A percentile compares a stretch with the other conserved stretches of the same genome.
Conservation (phyloP, 108 stramenopile species). For the Cyclotella sp. region DNA sequence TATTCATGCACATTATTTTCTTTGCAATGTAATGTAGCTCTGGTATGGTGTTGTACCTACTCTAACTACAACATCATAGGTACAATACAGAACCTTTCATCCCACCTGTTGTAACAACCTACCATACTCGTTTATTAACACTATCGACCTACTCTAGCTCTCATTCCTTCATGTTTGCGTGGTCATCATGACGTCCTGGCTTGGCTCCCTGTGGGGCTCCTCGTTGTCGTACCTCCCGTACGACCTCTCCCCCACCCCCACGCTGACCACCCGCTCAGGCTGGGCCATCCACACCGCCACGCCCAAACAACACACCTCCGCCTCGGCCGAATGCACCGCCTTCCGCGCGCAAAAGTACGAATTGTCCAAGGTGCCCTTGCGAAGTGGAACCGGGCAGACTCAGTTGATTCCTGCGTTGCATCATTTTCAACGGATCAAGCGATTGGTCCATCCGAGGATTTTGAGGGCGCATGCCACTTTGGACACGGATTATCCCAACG, state of each 20-base stretch:
- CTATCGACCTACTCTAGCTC: too few relatives aligned
- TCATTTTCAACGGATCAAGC: slow-evolving; percentile 78
- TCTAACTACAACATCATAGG: too few relatives aligned
- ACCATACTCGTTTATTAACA: too few relatives aligned
- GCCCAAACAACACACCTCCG: slow-evolving; percentile 45
- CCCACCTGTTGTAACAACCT: too few relatives aligned
- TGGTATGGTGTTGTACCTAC: too few relatives aligned
- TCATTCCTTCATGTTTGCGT: too few relatives aligned
- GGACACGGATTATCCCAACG: slow-evolving; percentile 83
- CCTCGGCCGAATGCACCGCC: slow-evolving; percentile 57
- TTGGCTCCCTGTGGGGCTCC: slow-evolving; percentile 62
- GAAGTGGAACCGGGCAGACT: slow-evolving; percentile 6
- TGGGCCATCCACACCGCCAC: slow-evolving; percentile 82
- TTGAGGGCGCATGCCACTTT: slow-evolving; percentile 76
- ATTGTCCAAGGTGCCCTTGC: slow-evolving; percentile 59
- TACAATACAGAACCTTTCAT: too few relatives aligned
- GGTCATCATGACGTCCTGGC: slow-evolving; percentile 39
- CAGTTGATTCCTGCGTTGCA: slow-evolving; percentile 82
- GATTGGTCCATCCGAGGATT: slow-evolving; percentile 82
- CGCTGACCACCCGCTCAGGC: slow-evolving; percentile 60
- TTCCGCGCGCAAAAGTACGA: slow-evolving; percentile 78
- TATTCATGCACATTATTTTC: too few relatives aligned
- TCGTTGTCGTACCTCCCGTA: slow-evolving; percentile 81
- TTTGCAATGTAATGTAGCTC: too few relatives aligned
- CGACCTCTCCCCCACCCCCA: slow-evolving; percentile 67